These are phyloP conservation scores for Pestalotiopsis sp. DNA, from an alignment of 2,329 filamentous ascomycete genomes.

Conservation along the genomic window DNA sequence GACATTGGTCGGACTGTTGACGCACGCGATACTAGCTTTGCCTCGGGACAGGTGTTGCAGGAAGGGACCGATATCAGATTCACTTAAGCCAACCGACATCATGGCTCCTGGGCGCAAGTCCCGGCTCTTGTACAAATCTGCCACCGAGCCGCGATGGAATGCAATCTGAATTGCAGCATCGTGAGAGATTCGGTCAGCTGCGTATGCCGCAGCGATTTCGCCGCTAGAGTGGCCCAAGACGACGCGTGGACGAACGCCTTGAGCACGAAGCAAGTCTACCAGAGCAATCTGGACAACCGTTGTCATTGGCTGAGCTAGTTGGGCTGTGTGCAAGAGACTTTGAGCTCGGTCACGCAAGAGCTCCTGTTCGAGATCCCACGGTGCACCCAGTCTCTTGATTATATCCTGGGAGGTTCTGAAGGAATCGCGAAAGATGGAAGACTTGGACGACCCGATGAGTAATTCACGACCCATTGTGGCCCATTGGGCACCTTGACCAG, in stretches of 20 bases:
- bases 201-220: conserved; percentile 40
- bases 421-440: neutral
- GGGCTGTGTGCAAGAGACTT: neutral
- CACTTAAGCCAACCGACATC: conserved; percentile 21
- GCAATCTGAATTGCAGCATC: conserved; percentile 24
- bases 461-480: conserved; percentile 15
- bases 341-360: neutral
- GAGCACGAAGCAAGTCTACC: conserved; percentile 6
- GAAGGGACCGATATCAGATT: neutral
- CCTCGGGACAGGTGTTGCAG: neutral
- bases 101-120: conserved; percentile 12
- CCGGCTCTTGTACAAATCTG: neutral
- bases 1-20: conserved; percentile 35
- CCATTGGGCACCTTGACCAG: conserved; percentile 21
- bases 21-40: conserved; percentile 10
- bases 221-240: conserved; percentile 28
- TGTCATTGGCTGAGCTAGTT: neutral
- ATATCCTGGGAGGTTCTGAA: neutral
- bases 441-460: neutral
- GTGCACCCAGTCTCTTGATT: neutral
- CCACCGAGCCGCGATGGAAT: neutral
- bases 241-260: conserved; percentile 18
- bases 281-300: conserved; percentile 6
- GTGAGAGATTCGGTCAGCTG: conserved; percentile 24
- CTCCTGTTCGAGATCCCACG: conserved; percentile 1